phyloP scores from a whole-genome alignment of 1,284 basidiomycete species.

The Apiotrichum laibachii region DNA sequence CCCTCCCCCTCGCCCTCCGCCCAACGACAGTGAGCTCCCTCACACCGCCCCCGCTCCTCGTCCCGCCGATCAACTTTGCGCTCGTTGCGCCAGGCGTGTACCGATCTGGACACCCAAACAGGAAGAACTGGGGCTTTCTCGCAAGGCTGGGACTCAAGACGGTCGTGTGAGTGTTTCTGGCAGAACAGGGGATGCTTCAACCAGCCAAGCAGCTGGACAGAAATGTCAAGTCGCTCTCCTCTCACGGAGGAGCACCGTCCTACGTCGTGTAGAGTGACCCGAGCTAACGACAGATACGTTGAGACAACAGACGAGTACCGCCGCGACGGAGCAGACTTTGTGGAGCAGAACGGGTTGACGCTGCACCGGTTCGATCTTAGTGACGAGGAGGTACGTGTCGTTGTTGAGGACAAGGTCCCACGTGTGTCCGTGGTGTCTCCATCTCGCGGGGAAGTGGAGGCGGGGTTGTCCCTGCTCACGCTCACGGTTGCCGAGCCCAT shows the following conservation, averaged over 20 bases:
- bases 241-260: too few species aligned
- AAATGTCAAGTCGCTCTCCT: too few species aligned
- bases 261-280: not conserved
- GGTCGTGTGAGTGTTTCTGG: conserved; percentile 40
- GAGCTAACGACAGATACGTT: conserved; percentile 35
- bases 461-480: too few species aligned
- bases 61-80: conserved; percentile 54
- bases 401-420: too few species aligned
- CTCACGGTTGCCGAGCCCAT: too few species aligned
- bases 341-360: conserved; percentile 25
- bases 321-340: conserved; percentile 41
- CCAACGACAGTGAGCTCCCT: conserved; percentile 14
- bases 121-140: conserved; percentile 49
- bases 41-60: conserved; percentile 29
- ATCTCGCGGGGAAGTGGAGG: too few species aligned
- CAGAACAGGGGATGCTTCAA: not conserved
- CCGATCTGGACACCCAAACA: conserved; percentile 50
- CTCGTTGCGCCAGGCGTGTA: conserved; percentile 48
- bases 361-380: conserved; percentile 40
- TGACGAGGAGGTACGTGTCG: conserved; percentile 27
- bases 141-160: conserved; percentile 40
- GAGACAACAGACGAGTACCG: conserved; percentile 40
- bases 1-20: conserved; percentile 16
- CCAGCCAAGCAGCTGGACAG: too few species aligned
- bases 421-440: too few species aligned